Base-by-base conservation (phyloP, 192 early-diverging fungal species). In the Gaertneriomyces sp. region DNA sequence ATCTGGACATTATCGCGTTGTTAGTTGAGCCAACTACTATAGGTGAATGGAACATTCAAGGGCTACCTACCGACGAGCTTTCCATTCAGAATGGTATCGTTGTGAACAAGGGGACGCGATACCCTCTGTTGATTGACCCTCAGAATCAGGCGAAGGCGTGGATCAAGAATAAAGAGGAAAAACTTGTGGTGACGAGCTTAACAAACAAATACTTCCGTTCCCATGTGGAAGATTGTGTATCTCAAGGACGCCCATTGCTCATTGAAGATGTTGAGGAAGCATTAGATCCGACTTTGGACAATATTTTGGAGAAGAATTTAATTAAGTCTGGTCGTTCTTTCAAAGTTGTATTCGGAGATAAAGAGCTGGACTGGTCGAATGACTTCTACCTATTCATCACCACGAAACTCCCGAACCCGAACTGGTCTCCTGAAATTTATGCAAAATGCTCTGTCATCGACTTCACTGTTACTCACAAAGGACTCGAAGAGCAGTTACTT, bases 11-110 rank as follows among this genome's bases (percentile, higher is more conserved):
- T 53, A 83, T 79, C 60, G 77, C 76, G 2, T 61, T 86, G 8
- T 73, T 86, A 9, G 85, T 86, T 2, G 83, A 86, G 20, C 83
- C 79, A 40, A 86, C 83, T 6, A 80, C 80, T 10, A 68, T 86
- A 9, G 83, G 85, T 11, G 83, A 86, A 59, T 86, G 85, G 85
- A 86, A 86, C 68, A 86, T 86, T 64, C 83, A 86, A 70, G 85
- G 85, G 25, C 64, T 86, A 25, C 85, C 85, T 25, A 86, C 85
- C 7, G 85, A 86, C 57, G 85, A 86, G 56, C 76, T 86, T 6
- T 86, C 85, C 1, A 84, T 67, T 4, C 82, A 86, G 61, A 86
- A 86, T 59, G 85, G 85, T 77, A 83, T 85, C 55, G 73, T 86
- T 52, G 85, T 86, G 16, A 84, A 77, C 40, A 76, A 79, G 54